phyloP scores from a whole-genome alignment of 345 rosid genomes.

The Dipteronia sinensis region DNA sequence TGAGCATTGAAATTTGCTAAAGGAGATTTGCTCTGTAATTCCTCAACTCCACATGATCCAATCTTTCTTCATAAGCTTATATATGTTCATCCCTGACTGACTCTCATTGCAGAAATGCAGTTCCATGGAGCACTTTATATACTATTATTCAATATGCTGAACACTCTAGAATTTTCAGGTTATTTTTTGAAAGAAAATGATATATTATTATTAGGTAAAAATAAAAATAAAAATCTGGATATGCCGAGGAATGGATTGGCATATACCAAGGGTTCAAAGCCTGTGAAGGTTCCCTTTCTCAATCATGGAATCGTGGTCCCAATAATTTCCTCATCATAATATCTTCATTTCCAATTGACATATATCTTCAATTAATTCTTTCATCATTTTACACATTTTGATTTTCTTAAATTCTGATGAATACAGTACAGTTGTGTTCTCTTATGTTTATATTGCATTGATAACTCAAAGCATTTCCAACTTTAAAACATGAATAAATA shows the following conservation, averaged over 20 bases:
- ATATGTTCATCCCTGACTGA: background rate
- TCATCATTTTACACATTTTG: background rate
- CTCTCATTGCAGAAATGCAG: conserved; percentile 3
- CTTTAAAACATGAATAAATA: background rate
- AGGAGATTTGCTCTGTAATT: conserved; percentile 32
- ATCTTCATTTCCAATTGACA: background rate
- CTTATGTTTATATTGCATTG: background rate
- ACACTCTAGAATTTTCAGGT: background rate
- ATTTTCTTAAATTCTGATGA: background rate
- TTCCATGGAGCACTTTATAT: conserved; percentile 20
- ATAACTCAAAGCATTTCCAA: background rate
- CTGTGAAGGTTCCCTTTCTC: conserved; percentile 22
- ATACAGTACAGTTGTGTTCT: too few relatives aligned
- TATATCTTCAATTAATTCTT: background rate
- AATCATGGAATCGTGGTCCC: conserved; percentile 39
- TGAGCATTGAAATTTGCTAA: conserved; percentile 22
- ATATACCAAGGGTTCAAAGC: conserved; percentile 33
- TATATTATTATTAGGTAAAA: too few relatives aligned
- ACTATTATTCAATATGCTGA: conserved; percentile 26
- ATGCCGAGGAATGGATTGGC: conserved; percentile 26
- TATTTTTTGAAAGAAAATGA: background rate
- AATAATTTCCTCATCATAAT: conserved; percentile 11
- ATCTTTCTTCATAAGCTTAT: background rate
- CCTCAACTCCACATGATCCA: conserved; percentile 19
- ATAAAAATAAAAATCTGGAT: conserved; percentile 10